Evolutionary conservation across 2,329 filamentous ascomycete species (phyloP), one percentile per base, ranked within the genome.

Genomic region (Aspergillus fumigatus): DNA sequence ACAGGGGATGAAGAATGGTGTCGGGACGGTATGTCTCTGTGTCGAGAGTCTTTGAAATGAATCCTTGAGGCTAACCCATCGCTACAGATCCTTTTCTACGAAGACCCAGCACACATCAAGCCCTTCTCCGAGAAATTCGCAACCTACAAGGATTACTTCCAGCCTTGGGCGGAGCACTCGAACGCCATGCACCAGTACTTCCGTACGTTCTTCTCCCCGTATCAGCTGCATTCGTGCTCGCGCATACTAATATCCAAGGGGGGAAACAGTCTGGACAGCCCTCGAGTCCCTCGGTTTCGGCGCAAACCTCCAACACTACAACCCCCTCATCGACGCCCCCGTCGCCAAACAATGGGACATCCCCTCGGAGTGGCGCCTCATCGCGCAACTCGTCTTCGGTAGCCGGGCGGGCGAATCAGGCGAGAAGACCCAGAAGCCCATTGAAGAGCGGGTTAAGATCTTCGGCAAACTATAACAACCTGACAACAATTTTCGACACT

Each of bases 241-340:
- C 6, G 9, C 21, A 47, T 29, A 45, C 29, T 50, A 43, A 51
- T 9, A 27, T 4, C n/a, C 43, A 10, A 8, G 19, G 38, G 23
- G 23, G 23, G 2, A 23, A 19, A 19, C 50, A 75, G 74, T 91
- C 64, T 96, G 92, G 92, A 87, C 87, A 19, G 89, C 87, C 3
- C 84, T 96, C 56, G 89, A 92, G 77, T 82, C 87, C 59, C 90
- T 94, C 72, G 91, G 92, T 29, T 84, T 95, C 55, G 91, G 91
- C 63, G 89, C 88, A 71, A 96, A 92, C 81, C 82, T 96, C 53
- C 92, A 96, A 82, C 92, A 96, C 80, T 96, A 96, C 82, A 94
- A 91, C 83, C 91, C 91, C 21, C 75, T 96, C 57, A 84, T 95
- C 65, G 88, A 96, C 76, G 80, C 82, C 62, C 84, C 86, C 77